A percentile compares a stretch with the other conserved stretches of the same genome.
Evolutionary conservation across 2,329 filamentous ascomycete species (phyloP).

Genomic region (Sporothrix sp.): DNA sequence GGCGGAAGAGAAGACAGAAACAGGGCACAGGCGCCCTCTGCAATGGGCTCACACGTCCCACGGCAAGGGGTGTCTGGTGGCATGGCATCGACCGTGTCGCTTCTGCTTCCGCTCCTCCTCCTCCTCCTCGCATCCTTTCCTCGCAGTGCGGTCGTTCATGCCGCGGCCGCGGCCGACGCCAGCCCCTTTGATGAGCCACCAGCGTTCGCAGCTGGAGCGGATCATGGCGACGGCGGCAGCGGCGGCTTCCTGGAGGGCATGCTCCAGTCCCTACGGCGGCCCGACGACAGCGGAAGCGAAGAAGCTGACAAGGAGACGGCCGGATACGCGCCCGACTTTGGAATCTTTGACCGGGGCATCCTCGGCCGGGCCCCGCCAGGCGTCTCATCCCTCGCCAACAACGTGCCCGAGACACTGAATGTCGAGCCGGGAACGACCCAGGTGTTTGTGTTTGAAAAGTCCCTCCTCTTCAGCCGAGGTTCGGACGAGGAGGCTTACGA

Average conservation of each 20-base stretch:
- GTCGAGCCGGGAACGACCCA: constrained; percentile 52
- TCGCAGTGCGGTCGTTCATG: constrained; percentile 33
- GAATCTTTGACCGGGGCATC: constrained; percentile 50
- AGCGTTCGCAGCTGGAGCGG: not conserved
- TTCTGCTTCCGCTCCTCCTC: constrained; percentile 48
- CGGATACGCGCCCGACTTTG: constrained; percentile 52
- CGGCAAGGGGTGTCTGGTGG: not conserved
- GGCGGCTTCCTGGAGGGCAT: not conserved
- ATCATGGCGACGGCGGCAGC: not conserved
- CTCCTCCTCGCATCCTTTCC: constrained; percentile 50
- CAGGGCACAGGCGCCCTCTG: not conserved
- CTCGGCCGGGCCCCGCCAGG: constrained; percentile 49
- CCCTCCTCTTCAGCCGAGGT: constrained; percentile 38
- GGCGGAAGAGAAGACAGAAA: not conserved
- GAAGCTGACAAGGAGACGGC: not conserved
- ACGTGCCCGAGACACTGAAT: constrained; percentile 50
- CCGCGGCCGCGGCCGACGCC: not conserved
- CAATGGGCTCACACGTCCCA: not conserved
- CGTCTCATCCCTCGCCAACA: constrained; percentile 49
- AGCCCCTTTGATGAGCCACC: not conserved
- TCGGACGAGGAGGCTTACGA: constrained; percentile 19
- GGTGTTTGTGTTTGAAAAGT: constrained; percentile 53
- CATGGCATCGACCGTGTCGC: constrained; percentile 53
- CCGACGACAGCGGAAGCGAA: not conserved
- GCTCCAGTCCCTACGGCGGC: not conserved